Evolutionary conservation across 164 flowering plant species (phyloP), one percentile per base, ranked within the genome.

Genomic region (Kalanchoe fedtschenkoi): DNA sequence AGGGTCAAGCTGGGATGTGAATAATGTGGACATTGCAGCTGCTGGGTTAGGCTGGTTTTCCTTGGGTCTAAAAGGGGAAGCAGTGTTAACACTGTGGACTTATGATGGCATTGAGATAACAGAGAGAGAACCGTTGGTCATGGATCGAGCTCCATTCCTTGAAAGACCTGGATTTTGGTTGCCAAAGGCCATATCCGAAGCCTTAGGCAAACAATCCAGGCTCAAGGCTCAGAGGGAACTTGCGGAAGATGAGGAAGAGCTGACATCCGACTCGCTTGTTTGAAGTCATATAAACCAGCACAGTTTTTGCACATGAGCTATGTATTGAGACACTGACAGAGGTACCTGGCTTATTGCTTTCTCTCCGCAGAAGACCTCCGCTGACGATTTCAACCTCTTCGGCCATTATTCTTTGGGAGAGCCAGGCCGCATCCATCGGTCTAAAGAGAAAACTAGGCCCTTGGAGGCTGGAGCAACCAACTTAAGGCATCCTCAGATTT

Each of bases 31-130:
- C 68, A 80, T 93, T 65, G 81, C 93, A 19, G 77, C 68, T 21
- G 96, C 97, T 21, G 99, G 99, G 47, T 76, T 88, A 4, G 96
- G 97, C 26, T 95, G 97, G 99, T 75, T 88, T 60, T 95, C 97
- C 2, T 22, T 95, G 43, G 88, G 96, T 35, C 84, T 91, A 41
- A 91, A 91, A 84, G 99, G 99, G 6, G 83, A 89, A 65, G 96
- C 96, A 32, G 76, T 80, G 28, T 21, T 89, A 70, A 70, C 72
- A 28, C 60, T 95, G 51, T 87, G 93, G 96, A 84, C 81, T 37
- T 83, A 74, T 58, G 82, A 83, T 60, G 92, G 88, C 53, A 66
- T 89, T 33, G 79, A 83, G 38, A 66, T 82, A 39, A 80, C 79
- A 1, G 1, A 69, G 41, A 77, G 97, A n/a, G 99, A 95, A 22